Conservation (phyloP, 2,329 filamentous ascomycete genomes). For the Ambrosiella beaveri region DNA sequence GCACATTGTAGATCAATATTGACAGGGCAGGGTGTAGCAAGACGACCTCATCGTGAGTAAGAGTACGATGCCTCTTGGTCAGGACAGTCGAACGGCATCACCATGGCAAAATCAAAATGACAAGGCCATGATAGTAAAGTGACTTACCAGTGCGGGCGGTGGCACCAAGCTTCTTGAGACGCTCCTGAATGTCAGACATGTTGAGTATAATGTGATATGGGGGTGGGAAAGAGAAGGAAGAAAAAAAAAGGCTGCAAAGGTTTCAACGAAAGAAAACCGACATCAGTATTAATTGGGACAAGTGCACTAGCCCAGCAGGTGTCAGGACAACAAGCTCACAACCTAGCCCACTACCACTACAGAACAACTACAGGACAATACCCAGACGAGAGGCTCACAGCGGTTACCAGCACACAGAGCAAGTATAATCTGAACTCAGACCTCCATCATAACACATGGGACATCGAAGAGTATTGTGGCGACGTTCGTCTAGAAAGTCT, state of each 20-base stretch:
- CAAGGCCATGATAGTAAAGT: background rate
- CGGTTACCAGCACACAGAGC: no score
- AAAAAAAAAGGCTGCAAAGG: conserved; percentile 10
- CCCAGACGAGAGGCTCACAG: no score
- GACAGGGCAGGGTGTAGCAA: background rate
- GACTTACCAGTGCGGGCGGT: conserved; percentile 48
- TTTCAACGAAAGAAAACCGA: conserved; percentile 16
- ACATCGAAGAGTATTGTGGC: no score
- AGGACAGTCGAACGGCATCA: background rate
- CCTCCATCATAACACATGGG: no score
- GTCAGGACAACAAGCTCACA: background rate
- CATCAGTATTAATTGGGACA: conserved; percentile 17
- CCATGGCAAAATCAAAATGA: background rate
- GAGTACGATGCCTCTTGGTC: background rate
- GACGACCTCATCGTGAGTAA: background rate
- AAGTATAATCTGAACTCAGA: no score
- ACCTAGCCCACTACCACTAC: background rate
- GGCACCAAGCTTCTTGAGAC: conserved; percentile 41
- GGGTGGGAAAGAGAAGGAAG: conserved; percentile 15
- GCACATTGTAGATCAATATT: background rate
- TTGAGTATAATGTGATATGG: conserved; percentile 19
- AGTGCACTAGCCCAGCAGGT: background rate
- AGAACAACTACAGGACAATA: background rate
- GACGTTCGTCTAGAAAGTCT: no score
- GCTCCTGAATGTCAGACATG: conserved; percentile 41